These are phyloP conservation scores for Trametes cingulata DNA, from an alignment of 768 basidiomycete species.

Conservation along the genomic window DNA sequence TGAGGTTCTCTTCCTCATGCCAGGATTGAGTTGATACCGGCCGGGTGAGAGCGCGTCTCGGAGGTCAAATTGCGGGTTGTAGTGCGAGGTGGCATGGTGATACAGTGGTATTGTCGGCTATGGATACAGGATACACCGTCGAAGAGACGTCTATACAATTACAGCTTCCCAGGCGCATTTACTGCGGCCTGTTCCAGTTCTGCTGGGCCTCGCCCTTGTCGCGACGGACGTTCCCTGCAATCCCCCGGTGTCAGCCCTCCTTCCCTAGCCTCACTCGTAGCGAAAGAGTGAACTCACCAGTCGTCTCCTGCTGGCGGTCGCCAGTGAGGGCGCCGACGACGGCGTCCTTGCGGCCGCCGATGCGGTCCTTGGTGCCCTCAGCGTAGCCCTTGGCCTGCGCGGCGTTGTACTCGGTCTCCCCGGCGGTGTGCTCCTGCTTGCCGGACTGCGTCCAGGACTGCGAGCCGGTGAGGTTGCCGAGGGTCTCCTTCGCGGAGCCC, in stretches of 20 bases:
- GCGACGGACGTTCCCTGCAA: conserved; percentile 49
- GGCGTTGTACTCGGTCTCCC: conserved; percentile 48
- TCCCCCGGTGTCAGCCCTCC: background rate
- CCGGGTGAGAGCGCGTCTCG: background rate
- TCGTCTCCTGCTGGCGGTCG: conserved; percentile 51
- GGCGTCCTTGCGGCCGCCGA: conserved; percentile 52
- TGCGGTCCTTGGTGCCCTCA: conserved; percentile 48
- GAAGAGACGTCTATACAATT: background rate
- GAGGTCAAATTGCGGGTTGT: too few species aligned
- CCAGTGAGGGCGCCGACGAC: conserved; percentile 56
- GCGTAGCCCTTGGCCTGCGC: conserved; percentile 51
- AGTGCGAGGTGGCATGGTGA: background rate
- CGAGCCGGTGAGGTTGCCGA: conserved; percentile 46
- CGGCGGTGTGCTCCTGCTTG: conserved; percentile 49
- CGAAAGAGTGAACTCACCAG: conserved; percentile 37
- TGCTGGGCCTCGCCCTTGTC: conserved; percentile 60
- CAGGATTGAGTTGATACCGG: too few species aligned
- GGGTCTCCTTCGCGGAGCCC: conserved; percentile 37
- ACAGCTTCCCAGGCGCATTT: background rate
- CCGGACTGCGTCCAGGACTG: conserved; percentile 45
- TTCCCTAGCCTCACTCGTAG: background rate
- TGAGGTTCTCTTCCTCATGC: too few species aligned
- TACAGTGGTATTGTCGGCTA: background rate
- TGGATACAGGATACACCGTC: background rate
- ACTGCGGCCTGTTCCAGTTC: conserved; percentile 41